Conservation (phyloP, 225 moss, liverwort and hornwort genomes). For the Straminergon stramineum region DNA sequence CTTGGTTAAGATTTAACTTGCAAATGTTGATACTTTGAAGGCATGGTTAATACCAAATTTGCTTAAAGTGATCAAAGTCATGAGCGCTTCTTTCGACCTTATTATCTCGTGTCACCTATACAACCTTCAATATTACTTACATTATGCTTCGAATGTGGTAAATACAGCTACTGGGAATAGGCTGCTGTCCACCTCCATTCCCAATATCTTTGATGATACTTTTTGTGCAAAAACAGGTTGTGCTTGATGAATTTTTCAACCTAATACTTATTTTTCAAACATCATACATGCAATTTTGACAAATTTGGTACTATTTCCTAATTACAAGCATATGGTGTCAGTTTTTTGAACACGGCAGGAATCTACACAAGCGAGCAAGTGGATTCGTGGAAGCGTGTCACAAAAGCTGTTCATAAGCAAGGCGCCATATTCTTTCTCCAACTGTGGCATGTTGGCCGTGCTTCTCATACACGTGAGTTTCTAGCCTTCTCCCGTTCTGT, state of each 20-base stretch:
- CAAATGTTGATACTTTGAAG: background rate
- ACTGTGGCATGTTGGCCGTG: slow-evolving; percentile 6
- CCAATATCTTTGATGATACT: background rate
- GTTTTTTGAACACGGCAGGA: slow-evolving; percentile 1
- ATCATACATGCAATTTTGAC: background rate
- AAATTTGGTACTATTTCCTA: background rate
- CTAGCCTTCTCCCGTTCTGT: background rate
- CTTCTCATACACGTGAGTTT: slow-evolving; percentile 5
- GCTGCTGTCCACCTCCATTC: background rate
- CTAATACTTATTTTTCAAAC: background rate
- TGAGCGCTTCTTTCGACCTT: background rate
- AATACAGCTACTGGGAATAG: background rate
- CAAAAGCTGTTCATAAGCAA: background rate
- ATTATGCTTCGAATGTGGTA: background rate
- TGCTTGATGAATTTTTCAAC: no score
- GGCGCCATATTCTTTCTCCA: slow-evolving; percentile 9
- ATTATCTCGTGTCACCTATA: background rate
- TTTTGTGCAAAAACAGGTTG: background rate
- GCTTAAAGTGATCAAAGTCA: background rate
- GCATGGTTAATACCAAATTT: background rate
- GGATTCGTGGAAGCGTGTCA: slow-evolving; percentile 12
- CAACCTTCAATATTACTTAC: no score
- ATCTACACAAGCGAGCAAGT: slow-evolving; percentile 12
- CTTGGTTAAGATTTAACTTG: background rate
- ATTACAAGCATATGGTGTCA: background rate